phyloP scores from a whole-genome alignment of 805 yeast species.

The Lipomyces orientalis region DNA sequence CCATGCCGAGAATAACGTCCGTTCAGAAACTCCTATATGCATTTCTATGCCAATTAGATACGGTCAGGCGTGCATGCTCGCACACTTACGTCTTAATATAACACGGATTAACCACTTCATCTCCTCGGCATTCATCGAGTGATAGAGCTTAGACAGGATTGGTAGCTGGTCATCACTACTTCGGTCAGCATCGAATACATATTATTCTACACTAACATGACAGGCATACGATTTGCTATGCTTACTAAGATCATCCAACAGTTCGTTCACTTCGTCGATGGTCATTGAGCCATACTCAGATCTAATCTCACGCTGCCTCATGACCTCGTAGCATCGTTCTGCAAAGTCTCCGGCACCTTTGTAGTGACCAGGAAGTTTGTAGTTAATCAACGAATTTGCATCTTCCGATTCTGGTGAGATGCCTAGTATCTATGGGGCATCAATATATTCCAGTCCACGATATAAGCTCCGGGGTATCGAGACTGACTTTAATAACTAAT shows the following conservation, averaged over 20 bases:
- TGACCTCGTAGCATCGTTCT: constrained; percentile 55
- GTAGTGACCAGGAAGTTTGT: constrained; percentile 51
- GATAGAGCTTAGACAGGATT: constrained; percentile 57
- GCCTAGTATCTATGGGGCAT: constrained; percentile 54
- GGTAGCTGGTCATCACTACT: constrained; percentile 49
- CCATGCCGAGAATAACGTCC: constrained; percentile 63
- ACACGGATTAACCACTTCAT: constrained; percentile 71
- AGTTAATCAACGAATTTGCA: constrained; percentile 54
- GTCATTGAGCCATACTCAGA: constrained; percentile 48
- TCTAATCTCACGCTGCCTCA: constrained; percentile 56
- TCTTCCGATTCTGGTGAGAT: constrained; percentile 68
- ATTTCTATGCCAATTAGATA: constrained; percentile 35
- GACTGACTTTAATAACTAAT: constrained; percentile 47
- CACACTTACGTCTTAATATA: constrained; percentile 60
- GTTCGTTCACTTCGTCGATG: constrained; percentile 56
- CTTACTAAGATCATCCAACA: constrained; percentile 54
- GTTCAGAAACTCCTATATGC: constrained; percentile 63
- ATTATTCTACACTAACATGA: background rate
- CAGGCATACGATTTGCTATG: constrained; percentile 35
- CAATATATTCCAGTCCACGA: constrained; percentile 36
- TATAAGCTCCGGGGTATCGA: background rate
- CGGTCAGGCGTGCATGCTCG: constrained; percentile 10
- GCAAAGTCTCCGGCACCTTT: constrained; percentile 56
- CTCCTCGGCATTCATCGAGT: constrained; percentile 64
- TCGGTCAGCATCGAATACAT: background rate